Evolutionary conservation across 2,329 filamentous ascomycete species (phyloP), one percentile per base, ranked within the genome.

Genomic region (Curvularia hawaiiensis): DNA sequence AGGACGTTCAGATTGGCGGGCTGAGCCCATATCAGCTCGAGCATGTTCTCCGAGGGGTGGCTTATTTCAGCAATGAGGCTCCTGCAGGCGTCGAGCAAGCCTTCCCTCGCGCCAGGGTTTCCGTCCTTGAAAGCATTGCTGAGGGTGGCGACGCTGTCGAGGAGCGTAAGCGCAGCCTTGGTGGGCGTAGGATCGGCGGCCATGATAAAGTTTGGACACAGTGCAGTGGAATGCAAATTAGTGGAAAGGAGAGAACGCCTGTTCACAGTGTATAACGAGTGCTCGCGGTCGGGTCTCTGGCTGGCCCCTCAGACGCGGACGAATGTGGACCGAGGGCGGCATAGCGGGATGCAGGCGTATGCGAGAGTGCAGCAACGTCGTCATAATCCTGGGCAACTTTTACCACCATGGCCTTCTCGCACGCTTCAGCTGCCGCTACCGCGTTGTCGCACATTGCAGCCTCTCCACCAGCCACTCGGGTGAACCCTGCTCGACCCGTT

Each of bases 1-100:
- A 70, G 56, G 8, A 63, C 44, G 47, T 59, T 52, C 2, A 66
- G 54, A 38, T 70, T 65, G 1, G 64, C 55, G 12, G 68, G 64
- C n/a, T 69, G 65, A 1, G 65, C 58, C 68, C 68, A 70, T 26
- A 69, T 39, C 44, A 67, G 33, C 3, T 63, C 56, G 18, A 68
- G 50, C 52, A 68, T 64, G 16, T 53, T 64, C 52, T 70, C 68
- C 0, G 66, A 64, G 11, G 68, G 66, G 38, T 70, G 60, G 39
- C 64, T 68, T 18, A 68, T 62, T 45, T 68, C 61, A 1, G 68
- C 35, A 33, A 69, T 64, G 35, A 73, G 64, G 38, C 62, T 62
- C n/a, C 63, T 56, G 33, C 61, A 63, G 1, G 65, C 62, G 24
- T 58, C 59, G 11, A 69, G 31, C 22, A 70, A 52, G 2, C 64